phyloP scores from a whole-genome alignment of 768 basidiomycete genomes.

The Tephrocybe sp. region DNA sequence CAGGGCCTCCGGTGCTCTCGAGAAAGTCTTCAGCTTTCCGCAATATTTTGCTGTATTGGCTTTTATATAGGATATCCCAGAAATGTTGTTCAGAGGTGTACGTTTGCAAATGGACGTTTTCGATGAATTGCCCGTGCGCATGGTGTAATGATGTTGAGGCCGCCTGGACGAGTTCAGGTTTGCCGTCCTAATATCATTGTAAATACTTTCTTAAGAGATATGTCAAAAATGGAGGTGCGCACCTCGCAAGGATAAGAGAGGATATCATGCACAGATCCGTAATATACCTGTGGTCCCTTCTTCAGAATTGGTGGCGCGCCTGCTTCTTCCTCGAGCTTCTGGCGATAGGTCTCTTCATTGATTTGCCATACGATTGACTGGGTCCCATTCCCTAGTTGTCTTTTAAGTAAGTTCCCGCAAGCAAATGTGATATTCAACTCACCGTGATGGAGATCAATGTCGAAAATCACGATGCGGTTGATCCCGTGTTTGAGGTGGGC shows the following conservation, averaged over 20 bases:
- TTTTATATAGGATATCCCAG: slow-evolving; percentile 68
- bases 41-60: slow-evolving; percentile 59
- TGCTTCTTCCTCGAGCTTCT: slow-evolving; percentile 54
- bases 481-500: slow-evolving; percentile 81
- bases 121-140: slow-evolving; percentile 83
- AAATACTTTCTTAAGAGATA: background rate
- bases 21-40: slow-evolving; percentile 70
- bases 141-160: slow-evolving; percentile 81
- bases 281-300: slow-evolving; percentile 66
- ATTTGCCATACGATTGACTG: slow-evolving; percentile 91
- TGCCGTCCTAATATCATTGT: slow-evolving; percentile 61
- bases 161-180: slow-evolving; percentile 72
- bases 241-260: slow-evolving; percentile 93
- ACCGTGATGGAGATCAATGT: slow-evolving; percentile 94
- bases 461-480: slow-evolving; percentile 79
- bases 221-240: slow-evolving; percentile 6
- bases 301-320: slow-evolving; percentile 29
- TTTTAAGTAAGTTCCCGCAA: background rate
- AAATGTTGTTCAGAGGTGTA: slow-evolving; percentile 75
- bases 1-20: slow-evolving; percentile 57
- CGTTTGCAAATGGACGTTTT: slow-evolving; percentile 79
- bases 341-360: slow-evolving; percentile 81
- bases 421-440: background rate
- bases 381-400: slow-evolving; percentile 77
- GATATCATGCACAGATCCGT: slow-evolving; percentile 93